Conservation (phyloP, 306 rosid species). For the Cucurbita moschata region DNA sequence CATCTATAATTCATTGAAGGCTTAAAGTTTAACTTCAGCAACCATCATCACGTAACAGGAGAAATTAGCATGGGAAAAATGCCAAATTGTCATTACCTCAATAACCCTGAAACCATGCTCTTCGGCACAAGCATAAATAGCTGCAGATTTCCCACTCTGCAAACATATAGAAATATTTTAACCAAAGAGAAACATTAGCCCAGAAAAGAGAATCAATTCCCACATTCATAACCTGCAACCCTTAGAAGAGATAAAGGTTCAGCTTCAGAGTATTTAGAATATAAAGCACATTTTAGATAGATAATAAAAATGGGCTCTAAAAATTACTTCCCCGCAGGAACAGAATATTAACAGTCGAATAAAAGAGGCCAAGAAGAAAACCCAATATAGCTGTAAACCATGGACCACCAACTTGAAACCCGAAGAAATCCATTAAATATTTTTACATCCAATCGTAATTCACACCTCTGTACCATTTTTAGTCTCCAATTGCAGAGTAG, state of each 20-base stretch:
- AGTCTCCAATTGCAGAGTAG: background rate
- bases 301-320: background rate
- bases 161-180: constrained; percentile 7
- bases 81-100: constrained; percentile 45
- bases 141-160: constrained; percentile 97
- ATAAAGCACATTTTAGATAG: background rate
- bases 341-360: background rate
- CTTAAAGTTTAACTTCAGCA: background rate
- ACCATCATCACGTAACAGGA: background rate
- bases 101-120: constrained; percentile 71
- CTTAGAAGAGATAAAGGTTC: background rate
- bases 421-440: background rate
- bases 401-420: background rate
- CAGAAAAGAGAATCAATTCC: background rate
- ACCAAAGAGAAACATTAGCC: background rate
- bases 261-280: background rate
- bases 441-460: background rate
- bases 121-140: constrained; percentile 81
- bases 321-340: background rate
- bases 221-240: constrained; percentile 6
- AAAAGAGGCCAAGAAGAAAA: background rate
- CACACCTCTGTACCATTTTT: background rate
- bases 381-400: background rate
- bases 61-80: background rate
- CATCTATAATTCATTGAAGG: background rate